Evolutionary conservation across 345 rosid species (phyloP).

Genomic region (Turritis glabra): DNA sequence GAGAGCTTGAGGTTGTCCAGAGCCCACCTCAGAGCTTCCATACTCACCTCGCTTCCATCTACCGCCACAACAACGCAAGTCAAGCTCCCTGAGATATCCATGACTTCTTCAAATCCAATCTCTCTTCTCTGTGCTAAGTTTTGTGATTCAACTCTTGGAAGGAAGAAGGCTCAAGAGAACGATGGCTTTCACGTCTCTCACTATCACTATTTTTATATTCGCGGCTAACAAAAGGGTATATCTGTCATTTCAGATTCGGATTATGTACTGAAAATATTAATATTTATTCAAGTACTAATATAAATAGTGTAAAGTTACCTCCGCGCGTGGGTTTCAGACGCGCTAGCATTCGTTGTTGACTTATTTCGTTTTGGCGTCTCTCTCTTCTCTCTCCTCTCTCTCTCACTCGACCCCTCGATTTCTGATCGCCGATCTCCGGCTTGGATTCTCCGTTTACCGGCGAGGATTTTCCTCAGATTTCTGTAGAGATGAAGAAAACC

Average conservation of each 20-base stretch:
- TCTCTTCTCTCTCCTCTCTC: conserved; percentile 19
- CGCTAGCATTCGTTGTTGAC: conserved; percentile 30
- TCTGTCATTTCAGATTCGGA: not conserved
- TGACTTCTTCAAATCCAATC: conserved; percentile 16
- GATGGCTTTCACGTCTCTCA: conserved; percentile 17
- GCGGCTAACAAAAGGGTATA: conserved; percentile 14
- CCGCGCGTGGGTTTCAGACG: conserved; percentile 33
- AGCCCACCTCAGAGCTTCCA: conserved; percentile 82
- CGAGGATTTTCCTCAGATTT: not conserved
- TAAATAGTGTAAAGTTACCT: not conserved
- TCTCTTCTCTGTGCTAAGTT: not conserved
- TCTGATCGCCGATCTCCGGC: conserved; percentile 30
- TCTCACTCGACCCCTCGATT: conserved; percentile 28
- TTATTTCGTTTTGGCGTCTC: conserved; percentile 21
- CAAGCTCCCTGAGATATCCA: conserved; percentile 53
- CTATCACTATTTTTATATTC: not conserved
- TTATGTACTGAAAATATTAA: not conserved
- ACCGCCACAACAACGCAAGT: conserved; percentile 73
- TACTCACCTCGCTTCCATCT: conserved; percentile 91
- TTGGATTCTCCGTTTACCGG: conserved; percentile 16
- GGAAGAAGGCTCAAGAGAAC: not conserved
- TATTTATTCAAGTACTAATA: not conserved
- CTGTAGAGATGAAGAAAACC: conserved; percentile 52
- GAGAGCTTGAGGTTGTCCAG: conserved; percentile 77
- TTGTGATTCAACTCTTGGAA: conserved; percentile 21